These are phyloP conservation scores for Chaetomiaceae sp. DNA, from an alignment of 2,329 filamentous ascomycete species.

Conservation along the genomic window DNA sequence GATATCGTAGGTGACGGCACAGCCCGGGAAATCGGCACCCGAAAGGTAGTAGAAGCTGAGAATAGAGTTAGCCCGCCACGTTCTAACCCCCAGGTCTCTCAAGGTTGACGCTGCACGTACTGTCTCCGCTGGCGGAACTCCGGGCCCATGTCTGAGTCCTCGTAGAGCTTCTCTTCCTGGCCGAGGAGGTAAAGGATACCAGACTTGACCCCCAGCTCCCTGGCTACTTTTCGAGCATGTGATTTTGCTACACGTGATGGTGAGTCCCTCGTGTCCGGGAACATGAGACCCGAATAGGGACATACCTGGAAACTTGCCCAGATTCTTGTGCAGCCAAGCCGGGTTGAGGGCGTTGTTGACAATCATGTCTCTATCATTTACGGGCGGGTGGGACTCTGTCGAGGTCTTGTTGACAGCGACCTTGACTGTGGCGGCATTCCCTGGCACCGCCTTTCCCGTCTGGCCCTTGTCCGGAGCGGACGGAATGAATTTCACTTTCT, in stretches of 20 bases:
- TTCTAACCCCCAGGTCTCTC: too few species aligned
- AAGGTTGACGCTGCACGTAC: slow-evolving; percentile 34
- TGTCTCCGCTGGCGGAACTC: slow-evolving; percentile 55
- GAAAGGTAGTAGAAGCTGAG: slow-evolving; percentile 55
- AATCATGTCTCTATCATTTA: slow-evolving; percentile 12
- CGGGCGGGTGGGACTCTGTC: not conserved
- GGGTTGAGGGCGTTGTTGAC: slow-evolving; percentile 17
- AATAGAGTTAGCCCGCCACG: not conserved
- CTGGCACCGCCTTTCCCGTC: too few species aligned
- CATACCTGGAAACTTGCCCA: slow-evolving; percentile 27
- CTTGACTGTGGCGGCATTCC: too few species aligned
- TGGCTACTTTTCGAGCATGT: slow-evolving; percentile 53
- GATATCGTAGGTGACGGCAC: slow-evolving; percentile 54
- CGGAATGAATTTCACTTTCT: too few species aligned
- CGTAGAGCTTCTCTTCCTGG: slow-evolving; percentile 45
- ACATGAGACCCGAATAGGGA: not conserved
- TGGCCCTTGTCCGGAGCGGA: too few species aligned
- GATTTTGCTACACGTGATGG: slow-evolving; percentile 47
- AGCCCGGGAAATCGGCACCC: slow-evolving; percentile 51
- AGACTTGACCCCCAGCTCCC: slow-evolving; percentile 43
- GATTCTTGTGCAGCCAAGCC: slow-evolving; percentile 18
- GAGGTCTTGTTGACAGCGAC: too few species aligned
- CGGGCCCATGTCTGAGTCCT: slow-evolving; percentile 55
- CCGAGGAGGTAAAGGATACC: slow-evolving; percentile 55
- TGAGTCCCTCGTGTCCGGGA: too few species aligned